These are phyloP conservation scores for Curvularia lunata DNA, from an alignment of 2,329 filamentous ascomycete genomes.

Conservation along the genomic window DNA sequence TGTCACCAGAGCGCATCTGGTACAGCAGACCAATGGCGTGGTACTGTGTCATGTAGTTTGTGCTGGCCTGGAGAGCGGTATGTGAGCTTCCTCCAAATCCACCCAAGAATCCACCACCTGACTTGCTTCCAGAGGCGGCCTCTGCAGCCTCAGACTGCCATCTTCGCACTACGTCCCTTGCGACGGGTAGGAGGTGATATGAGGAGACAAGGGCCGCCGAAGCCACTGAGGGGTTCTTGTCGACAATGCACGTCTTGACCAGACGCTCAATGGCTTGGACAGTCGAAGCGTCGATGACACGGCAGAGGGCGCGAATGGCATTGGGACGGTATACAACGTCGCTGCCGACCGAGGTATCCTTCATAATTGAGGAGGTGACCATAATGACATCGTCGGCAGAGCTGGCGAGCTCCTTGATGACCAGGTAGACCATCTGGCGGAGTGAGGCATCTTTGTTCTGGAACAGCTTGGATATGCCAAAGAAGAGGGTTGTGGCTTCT, in stretches of 20 bases:
- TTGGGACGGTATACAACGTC: conserved; percentile 86
- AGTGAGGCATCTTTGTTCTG: conserved; percentile 99
- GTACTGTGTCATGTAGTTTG: conserved; percentile 97
- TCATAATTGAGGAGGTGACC: conserved; percentile 99
- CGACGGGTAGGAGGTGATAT: conserved; percentile 96
- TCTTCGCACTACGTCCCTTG: conserved; percentile 90
- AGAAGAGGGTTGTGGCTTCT: conserved; percentile 97
- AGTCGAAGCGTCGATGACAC: conserved; percentile 93
- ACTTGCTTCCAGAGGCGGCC: conserved; percentile 88
- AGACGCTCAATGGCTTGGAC: conserved; percentile 97
- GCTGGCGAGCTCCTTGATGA: conserved; percentile 95
- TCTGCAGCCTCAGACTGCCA: conserved; percentile 99
- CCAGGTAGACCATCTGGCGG: conserved; percentile 97
- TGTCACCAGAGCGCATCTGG: conserved; percentile 96
- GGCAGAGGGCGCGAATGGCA: conserved; percentile 91
- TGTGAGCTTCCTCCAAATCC: conserved; percentile 85
- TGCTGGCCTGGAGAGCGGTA: conserved; percentile 71
- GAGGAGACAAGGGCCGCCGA: conserved; percentile 95
- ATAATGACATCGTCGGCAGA: conserved; percentile 99
- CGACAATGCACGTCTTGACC: conserved; percentile 98
- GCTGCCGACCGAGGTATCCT: conserved; percentile 94
- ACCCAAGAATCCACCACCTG: conserved; percentile 85
- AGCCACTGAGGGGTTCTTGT: conserved; percentile 97
- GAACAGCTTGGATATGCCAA: conserved; percentile 96
- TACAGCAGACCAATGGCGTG: conserved; percentile 97